Conservation (phyloP, 495 filamentous ascomycete species). For the Penicillium cosmopolitanum region DNA sequence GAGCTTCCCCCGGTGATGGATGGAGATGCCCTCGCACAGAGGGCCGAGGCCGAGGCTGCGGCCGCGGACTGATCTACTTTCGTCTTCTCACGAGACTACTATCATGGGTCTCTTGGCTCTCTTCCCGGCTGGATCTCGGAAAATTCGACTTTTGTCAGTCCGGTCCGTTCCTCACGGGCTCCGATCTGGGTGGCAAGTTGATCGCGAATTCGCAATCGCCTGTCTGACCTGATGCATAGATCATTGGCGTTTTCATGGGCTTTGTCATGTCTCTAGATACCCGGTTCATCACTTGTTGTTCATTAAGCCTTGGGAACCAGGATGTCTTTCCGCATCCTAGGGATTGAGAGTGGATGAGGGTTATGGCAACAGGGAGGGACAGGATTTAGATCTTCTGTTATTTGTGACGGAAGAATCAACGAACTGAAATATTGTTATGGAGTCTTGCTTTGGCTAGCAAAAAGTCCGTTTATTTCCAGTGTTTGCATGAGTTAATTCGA, state of each 20-base stretch:
- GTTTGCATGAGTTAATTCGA: slow-evolving; percentile 17
- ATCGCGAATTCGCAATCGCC: slow-evolving; percentile 20
- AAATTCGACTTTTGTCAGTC: slow-evolving; percentile 24
- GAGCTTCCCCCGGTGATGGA: slow-evolving; percentile 28
- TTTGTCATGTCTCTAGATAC: slow-evolving; percentile 20
- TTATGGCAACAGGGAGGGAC: slow-evolving; percentile 21
- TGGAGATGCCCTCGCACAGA: slow-evolving; percentile 28
- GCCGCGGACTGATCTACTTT: slow-evolving; percentile 36
- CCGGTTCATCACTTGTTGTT: slow-evolving; percentile 12
- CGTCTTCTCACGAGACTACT: slow-evolving; percentile 26
- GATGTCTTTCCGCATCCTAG: neutral
- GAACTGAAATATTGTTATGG: slow-evolving; percentile 40
- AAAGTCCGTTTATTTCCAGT: slow-evolving; percentile 36
- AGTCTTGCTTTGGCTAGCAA: slow-evolving; percentile 37
- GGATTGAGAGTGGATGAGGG: slow-evolving; percentile 13
- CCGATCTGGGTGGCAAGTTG: slow-evolving; percentile 31
- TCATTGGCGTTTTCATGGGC: slow-evolving; percentile 17
- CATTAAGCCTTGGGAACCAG: slow-evolving; percentile 9
- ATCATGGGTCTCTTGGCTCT: slow-evolving; percentile 38
- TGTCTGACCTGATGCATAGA: slow-evolving; percentile 13
- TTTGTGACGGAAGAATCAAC: slow-evolving; percentile 35
- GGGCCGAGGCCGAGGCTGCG: slow-evolving; percentile 9
- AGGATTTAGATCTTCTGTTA: slow-evolving; percentile 24
- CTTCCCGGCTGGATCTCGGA: slow-evolving; percentile 27
- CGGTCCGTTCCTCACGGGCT: slow-evolving; percentile 29